phyloP scores from a whole-genome alignment of 305 asterid genomes.

The Solanum hybrid region DNA sequence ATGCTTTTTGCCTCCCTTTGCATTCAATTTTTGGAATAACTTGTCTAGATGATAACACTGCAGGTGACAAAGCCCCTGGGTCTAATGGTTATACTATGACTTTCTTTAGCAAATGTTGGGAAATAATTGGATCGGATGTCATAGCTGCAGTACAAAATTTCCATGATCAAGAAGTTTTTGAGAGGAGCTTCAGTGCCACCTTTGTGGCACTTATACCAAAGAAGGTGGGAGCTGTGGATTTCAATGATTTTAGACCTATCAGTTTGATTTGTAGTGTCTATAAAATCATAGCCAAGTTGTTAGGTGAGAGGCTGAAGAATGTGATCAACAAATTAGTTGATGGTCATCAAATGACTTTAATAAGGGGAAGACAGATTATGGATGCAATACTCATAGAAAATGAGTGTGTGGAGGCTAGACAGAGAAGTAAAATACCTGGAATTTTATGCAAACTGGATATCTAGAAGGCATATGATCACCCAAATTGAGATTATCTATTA shows the following conservation, averaged over 20 bases:
- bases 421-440: not conserved
- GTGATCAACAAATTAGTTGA: not conserved
- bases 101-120: not conserved
- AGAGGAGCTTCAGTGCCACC: not conserved
- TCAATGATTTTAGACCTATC: not conserved
- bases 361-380: not conserved
- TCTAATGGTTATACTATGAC: not conserved
- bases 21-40: not conserved
- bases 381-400: not conserved
- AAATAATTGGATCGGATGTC: not conserved
- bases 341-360: not conserved
- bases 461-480: not conserved
- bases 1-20: not conserved
- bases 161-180: not conserved
- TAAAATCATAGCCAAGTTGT: not conserved
- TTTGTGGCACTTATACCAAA: not conserved
- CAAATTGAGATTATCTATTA: not conserved
- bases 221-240: not conserved
- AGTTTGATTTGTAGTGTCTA: not conserved
- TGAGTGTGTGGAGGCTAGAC: not conserved
- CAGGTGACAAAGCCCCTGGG: not conserved
- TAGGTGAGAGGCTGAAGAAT: not conserved
- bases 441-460: not conserved
- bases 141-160: not conserved
- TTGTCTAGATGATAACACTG: not conserved